Base-by-base conservation (phyloP, 352 stramenopile species). In the Phytophthora cryptogea region DNA sequence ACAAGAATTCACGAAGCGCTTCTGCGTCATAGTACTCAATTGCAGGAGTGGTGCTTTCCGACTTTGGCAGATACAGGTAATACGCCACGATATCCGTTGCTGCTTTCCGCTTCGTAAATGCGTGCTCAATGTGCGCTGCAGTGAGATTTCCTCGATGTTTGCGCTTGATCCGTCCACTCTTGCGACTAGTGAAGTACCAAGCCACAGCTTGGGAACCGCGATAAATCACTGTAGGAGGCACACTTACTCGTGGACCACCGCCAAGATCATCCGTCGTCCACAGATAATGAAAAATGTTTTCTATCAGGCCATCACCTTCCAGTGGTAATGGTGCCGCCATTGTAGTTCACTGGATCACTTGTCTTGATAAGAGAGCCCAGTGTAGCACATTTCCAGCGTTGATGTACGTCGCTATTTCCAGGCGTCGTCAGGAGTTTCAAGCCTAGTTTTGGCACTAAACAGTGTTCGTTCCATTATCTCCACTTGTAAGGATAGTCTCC, bases 181-280 rank as follows among this genome's bases (percentile, higher is more conserved):
- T 82, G 23, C 81, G 74, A 54, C 78, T 90, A 6, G 95, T 98
- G 40, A 99, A 99, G 69, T 98, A 99, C 96, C 96, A 99, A 43
- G 84, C 80, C 9, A 93, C 68, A 30, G 95, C 90, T 66, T 98
- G 89, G 4, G 83, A 83, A 49, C 92, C 97, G 33, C 94, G 92
- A 74, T 96, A 99, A 26, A 98, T 68, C 13, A 98, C 76, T 0
- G 95, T 98, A 63, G 98, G 92, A 9, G 95, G 95, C 30, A 98
- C 67, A 68, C 88, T 94, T 23, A 99, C 81, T 27, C 76, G 78
- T 16, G 92, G 91, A 0, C 88, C 85, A 27, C 76, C 83, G 27
- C 83, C 88, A 52, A 98, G 84, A 64, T 98, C 90, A 55, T 98
- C 92, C 50, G 97, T 97, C 50, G 65, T 83, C 85, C 88, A 96